Evolutionary conservation across 73 alveolate genomes (phyloP).

Genomic region (Effrenium voratum): DNA sequence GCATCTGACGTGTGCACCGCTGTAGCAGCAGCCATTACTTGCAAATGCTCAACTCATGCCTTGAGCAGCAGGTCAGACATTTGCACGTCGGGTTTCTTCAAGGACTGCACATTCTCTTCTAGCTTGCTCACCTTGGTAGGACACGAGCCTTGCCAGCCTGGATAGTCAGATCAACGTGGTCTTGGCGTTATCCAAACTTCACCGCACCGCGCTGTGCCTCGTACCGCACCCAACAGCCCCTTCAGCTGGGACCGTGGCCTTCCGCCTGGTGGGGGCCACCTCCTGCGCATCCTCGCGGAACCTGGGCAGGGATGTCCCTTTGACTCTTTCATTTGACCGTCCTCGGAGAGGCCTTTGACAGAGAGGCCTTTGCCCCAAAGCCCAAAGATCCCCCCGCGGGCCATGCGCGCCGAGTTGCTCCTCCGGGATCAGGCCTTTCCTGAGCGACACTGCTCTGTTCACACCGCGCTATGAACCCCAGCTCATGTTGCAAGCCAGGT

Average conservation of each 20-base stretch:
- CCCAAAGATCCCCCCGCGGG: too few species aligned
- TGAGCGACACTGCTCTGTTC: not conserved
- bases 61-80: conserved; percentile 77
- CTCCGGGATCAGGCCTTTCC: conserved; percentile 58
- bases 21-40: too few species aligned
- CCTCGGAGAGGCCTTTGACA: too few species aligned
- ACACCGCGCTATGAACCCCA: too few species aligned
- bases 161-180: not conserved
- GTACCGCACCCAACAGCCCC: not conserved
- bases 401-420: conserved; percentile 53
- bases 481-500: too few species aligned
- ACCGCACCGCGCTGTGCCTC: too few species aligned
- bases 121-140: conserved; percentile 55
- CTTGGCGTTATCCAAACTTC: not conserved
- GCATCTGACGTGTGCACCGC: too few species aligned
- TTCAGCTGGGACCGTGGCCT: not conserved
- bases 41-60: too few species aligned
- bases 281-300: conserved; percentile 76
- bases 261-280: conserved; percentile 79
- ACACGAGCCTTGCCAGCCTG: not conserved
- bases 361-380: too few species aligned
- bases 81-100: conserved; percentile 72
- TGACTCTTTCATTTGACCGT: too few species aligned
- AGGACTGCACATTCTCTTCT: conserved; percentile 55
- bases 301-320: not conserved